A percentile compares a stretch with the other conserved stretches of the same genome.
phyloP scores from a whole-genome alignment of 2,329 filamentous ascomycete species.

The Neonectria ditissima region DNA sequence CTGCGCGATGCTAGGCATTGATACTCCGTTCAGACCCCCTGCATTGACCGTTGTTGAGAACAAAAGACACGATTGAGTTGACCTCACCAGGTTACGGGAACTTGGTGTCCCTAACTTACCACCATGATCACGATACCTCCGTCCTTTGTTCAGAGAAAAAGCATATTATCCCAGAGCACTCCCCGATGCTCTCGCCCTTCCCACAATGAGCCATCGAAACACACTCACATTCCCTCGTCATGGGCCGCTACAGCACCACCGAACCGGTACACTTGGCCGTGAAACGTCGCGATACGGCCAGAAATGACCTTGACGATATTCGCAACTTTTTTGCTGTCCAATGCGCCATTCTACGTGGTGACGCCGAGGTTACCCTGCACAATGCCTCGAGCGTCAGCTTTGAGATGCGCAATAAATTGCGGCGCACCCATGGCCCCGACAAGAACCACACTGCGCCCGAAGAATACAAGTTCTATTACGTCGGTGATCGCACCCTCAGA shows the following conservation, averaged over 20 bases:
- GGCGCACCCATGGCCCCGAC: neutral
- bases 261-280: slow-evolving; percentile 10
- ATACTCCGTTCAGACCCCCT: neutral
- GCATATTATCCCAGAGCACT: slow-evolving; percentile 38
- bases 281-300: neutral
- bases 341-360: slow-evolving; percentile 37
- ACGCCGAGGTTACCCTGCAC: slow-evolving; percentile 26
- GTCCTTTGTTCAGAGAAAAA: slow-evolving; percentile 37
- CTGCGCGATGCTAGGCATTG: slow-evolving; percentile 26
- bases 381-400: slow-evolving; percentile 3
- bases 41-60: neutral
- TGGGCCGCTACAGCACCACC: slow-evolving; percentile 7
- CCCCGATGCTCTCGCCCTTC: neutral
- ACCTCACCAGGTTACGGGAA: neutral
- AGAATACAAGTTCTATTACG: neutral
- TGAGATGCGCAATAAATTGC: neutral
- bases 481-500: no score
- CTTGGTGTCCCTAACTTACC: neutral
- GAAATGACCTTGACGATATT: neutral
- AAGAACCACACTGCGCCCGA: neutral
- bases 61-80: slow-evolving; percentile 5
- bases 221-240: slow-evolving; percentile 19
- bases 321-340: slow-evolving; percentile 34
- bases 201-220: slow-evolving; percentile 10
- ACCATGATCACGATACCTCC: neutral